phyloP scores from a whole-genome alignment of 2,329 filamentous ascomycete genomes.

The Stachybotrys chartarum region DNA sequence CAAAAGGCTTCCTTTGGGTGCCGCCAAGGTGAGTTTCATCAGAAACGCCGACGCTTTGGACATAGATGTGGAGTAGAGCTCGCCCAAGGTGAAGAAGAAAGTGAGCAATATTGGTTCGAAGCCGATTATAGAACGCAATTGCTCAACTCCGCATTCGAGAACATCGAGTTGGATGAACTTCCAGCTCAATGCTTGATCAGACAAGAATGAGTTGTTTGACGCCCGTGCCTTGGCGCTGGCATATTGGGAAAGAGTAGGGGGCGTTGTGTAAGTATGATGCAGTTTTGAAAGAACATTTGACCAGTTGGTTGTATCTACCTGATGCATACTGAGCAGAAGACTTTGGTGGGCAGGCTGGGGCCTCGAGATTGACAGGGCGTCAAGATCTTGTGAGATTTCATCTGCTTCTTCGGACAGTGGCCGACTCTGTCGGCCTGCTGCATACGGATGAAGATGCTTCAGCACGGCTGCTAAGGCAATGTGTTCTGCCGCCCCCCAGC shows the following conservation, averaged over 20 bases:
- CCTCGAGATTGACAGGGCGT: too few relatives aligned
- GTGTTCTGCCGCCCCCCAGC: background rate
- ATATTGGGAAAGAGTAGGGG: background rate
- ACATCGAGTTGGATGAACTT: background rate
- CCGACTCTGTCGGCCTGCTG: background rate
- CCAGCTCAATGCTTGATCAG: background rate
- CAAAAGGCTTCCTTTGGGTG: background rate
- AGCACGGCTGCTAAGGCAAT: background rate
- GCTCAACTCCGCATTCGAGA: background rate
- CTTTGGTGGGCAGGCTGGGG: too few relatives aligned
- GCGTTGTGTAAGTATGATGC: background rate
- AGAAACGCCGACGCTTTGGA: background rate
- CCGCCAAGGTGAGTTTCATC: background rate
- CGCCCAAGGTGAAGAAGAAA: background rate
- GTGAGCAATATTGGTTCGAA: background rate
- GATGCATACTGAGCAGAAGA: background rate
- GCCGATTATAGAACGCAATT: background rate
- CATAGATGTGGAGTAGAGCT: background rate
- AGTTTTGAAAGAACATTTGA: background rate
- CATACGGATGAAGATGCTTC: background rate
- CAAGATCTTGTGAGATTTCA: background rate
- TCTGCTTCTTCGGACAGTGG: background rate
- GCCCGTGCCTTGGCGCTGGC: conserved; percentile 1
- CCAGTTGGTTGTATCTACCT: background rate
- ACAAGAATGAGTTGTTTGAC: background rate